Evolutionary conservation across 352 stramenopile genomes (phyloP).

Genomic region (Thalassiosira mediterranea): DNA sequence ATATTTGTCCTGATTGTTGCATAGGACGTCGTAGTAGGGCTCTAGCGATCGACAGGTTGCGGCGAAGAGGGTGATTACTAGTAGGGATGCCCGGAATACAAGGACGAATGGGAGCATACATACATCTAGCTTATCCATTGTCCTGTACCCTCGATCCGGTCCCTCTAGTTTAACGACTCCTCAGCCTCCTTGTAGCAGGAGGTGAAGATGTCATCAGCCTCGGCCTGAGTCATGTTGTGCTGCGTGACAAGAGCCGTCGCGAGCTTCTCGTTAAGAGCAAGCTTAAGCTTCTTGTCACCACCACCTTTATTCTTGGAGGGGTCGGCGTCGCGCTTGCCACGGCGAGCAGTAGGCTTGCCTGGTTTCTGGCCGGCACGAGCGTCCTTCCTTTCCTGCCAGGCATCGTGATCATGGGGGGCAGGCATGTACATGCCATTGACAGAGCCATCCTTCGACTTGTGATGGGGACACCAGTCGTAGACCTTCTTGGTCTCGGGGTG

Average conservation of each 20-base stretch:
- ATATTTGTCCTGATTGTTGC: too few species aligned
- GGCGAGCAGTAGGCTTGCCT: background rate
- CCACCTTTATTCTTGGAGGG: background rate
- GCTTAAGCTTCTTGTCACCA: background rate
- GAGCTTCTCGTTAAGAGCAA: background rate
- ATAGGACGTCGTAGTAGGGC: too few species aligned
- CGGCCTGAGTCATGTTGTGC: background rate
- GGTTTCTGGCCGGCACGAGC: background rate
- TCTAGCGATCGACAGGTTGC: too few species aligned
- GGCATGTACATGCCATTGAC: constrained; percentile 21
- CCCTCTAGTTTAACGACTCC: constrained; percentile 6
- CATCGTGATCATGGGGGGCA: constrained; percentile 10
- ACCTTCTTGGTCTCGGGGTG: background rate
- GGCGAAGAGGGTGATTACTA: too few species aligned
- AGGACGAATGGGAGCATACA: too few species aligned
- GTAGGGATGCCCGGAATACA: too few species aligned
- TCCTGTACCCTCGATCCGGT: constrained; percentile 4
- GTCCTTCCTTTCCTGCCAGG: background rate
- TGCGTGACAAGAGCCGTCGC: background rate
- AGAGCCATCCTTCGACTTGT: constrained; percentile 21
- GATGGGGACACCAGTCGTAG: constrained; percentile 7
- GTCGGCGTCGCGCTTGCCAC: background rate
- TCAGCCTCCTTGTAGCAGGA: constrained; percentile 5
- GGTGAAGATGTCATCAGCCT: background rate
- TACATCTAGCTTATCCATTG: too few species aligned